Evolutionary conservation across 2,329 filamentous ascomycete species (phyloP), one percentile per base, ranked within the genome.

Genomic region (Colletotrichum sp.): DNA sequence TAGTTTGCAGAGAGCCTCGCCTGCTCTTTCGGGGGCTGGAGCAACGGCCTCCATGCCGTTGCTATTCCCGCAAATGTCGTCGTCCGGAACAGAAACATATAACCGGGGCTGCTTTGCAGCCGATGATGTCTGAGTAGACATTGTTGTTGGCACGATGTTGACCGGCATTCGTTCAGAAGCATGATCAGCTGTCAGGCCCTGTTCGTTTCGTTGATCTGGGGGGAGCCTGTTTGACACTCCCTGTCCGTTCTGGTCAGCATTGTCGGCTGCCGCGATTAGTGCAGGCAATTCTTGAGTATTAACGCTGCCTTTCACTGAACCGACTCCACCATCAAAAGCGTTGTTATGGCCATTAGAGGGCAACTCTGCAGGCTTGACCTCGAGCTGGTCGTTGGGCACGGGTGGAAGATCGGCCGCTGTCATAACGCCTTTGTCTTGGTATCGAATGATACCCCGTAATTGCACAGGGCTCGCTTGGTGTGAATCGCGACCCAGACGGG

Each of bases 351-450:
- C 18, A 36, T 63, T 36, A 10, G 12, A 63, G 63, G 9, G 63
- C 16, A 28, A 24, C 24, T 18, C 21, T 24, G 26, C 12, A 71
- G 21, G 15, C 36, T 57, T 7, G 12, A 12, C n/a, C 5, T 64
- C 72, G 52, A 73, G 79, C 79, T 30, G 79, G 74, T 6, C 79
- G 60, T 18, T 80, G 13, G 28, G 16, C 10, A 49, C 10, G 8
- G 26, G 36, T 15, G 21, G 10, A 52, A 69, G 30, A 39, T 66
- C 59, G 2, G 72, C 32, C 9, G 57, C 64, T 26, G 70, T 69
- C 65, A 72, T 79, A 4, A 76, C 66, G n/a, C 72, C 75, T 49
- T 76, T 76, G 32, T 81, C 80, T 13, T 73, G 49, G 30, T 80
- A 80, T 5, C 69, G 75, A 24, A 80, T 28, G 21, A 80, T 78